Percentiles rank a stretch among this genome's conserved stretches.
phyloP scores from a whole-genome alignment of 108 stramenopile species.

The Parietichytrium sp. region DNA sequence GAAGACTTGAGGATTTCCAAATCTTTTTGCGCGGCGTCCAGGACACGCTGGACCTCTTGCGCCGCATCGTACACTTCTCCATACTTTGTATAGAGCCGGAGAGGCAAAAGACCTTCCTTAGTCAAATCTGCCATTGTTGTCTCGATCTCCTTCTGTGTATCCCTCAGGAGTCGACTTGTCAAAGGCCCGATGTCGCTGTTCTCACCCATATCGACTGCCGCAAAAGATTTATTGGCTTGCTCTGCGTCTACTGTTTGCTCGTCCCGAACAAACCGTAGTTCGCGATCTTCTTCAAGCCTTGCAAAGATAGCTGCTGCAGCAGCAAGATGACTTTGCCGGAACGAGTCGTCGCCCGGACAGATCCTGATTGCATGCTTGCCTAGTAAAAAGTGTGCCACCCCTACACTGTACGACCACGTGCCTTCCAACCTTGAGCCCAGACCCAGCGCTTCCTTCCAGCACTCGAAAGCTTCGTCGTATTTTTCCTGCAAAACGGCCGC shows the following conservation, averaged over 20 bases:
- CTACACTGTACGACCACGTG: slow-evolving; percentile 32
- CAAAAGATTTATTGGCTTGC: not conserved
- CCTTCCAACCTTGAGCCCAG: not conserved
- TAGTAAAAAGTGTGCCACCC: not conserved
- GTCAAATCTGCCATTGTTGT: not conserved
- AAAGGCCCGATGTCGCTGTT: not conserved
- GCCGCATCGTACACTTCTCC: not conserved
- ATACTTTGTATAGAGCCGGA: too few relatives aligned
- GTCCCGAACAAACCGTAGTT: not conserved
- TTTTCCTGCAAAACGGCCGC: not conserved
- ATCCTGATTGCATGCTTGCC: not conserved
- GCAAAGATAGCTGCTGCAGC: not conserved
- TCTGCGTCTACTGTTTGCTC: not conserved
- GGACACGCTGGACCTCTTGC: not conserved
- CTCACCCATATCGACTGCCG: not conserved
- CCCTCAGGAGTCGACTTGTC: not conserved
- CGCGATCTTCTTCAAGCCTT: not conserved
- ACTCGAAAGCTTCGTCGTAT: not conserved
- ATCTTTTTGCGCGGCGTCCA: slow-evolving; percentile 14
- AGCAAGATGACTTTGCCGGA: not conserved
- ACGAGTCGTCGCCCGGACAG: not conserved
- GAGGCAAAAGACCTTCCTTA: too few relatives aligned
- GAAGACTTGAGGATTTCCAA: not conserved
- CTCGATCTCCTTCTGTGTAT: not conserved
- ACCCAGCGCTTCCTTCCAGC: not conserved